A percentile compares a stretch with the other conserved stretches of the same genome.
Conservation (phyloP, 768 basidiomycete genomes). For the Rhizopogon vinicolor region DNA sequence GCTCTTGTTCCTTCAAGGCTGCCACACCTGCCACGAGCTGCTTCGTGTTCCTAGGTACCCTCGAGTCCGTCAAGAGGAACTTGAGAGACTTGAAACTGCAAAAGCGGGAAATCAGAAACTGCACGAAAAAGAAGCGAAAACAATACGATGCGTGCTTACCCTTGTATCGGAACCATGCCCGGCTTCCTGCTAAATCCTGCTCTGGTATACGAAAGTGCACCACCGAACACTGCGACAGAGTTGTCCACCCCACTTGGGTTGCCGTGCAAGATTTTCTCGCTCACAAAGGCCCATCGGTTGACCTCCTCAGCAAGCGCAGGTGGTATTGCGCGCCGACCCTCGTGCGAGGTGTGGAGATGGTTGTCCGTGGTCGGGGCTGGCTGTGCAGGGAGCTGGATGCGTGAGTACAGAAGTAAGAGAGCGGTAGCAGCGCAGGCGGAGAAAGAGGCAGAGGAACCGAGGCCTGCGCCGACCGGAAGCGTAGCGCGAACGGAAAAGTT, state of each 20-base stretch:
- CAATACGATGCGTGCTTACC: slow-evolving; percentile 44
- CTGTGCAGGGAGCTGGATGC: slow-evolving; percentile 54
- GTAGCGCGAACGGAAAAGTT: slow-evolving; percentile 82
- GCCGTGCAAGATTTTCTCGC: slow-evolving; percentile 95
- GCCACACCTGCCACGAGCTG: slow-evolving; percentile 88
- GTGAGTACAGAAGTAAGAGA: slow-evolving; percentile 70
- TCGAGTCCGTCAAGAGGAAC: slow-evolving; percentile 91
- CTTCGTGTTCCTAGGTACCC: slow-evolving; percentile 92
- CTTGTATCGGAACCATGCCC: slow-evolving; percentile 82
- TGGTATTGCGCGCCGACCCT: slow-evolving; percentile 63
- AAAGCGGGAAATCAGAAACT: slow-evolving; percentile 7
- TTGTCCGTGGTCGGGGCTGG: slow-evolving; percentile 43
- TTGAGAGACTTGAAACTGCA: slow-evolving; percentile 83
- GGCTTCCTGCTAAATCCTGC: slow-evolving; percentile 72
- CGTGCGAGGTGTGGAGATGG: slow-evolving; percentile 59
- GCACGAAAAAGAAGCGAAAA: neutral
- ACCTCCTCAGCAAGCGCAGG: slow-evolving; percentile 67
- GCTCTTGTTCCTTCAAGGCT: slow-evolving; percentile 71
- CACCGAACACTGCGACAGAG: slow-evolving; percentile 88
- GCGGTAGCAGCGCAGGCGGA: slow-evolving; percentile 83
- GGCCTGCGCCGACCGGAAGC: slow-evolving; percentile 90
- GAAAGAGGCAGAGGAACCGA: slow-evolving; percentile 96
- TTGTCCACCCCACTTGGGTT: slow-evolving; percentile 98
- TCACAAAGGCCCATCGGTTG: slow-evolving; percentile 91
- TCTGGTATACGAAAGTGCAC: slow-evolving; percentile 86